Evolutionary conservation across 768 basidiomycete species (phyloP), one percentile per base, ranked within the genome.

Genomic region (Suillus fuscotomentosus): DNA sequence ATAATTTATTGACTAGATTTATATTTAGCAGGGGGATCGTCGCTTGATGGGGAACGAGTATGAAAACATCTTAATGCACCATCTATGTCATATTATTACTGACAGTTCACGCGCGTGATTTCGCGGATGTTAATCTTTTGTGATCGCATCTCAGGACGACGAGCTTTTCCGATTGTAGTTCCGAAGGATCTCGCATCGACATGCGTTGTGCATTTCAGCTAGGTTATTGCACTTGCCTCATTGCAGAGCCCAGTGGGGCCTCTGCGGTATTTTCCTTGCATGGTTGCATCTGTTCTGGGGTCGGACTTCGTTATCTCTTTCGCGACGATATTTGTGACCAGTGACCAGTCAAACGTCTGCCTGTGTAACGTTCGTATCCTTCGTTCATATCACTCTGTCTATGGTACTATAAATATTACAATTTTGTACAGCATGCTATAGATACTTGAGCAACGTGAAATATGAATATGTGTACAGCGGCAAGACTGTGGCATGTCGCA

Each of bases 21-120:
- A 65, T 41, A 43, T 34, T 5, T 36, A 43, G n/a, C 27, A 41
- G 24, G n/a, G n/a, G 7, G n/a, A 36, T 36, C 6, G 2, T 61
- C 24, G 6, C 60, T 71, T 8, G 67, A 72, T 64, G 22, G 41
- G 3, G 0, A 3, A 66, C 61, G 22, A 66, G 71, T 13, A 34
- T 71, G 5, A 41, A 63, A 36, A 65, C 73, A 3, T 63, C 77
- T 43, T 48, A 65, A 41, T 61, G 72, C 10, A 78, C 76, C 57
- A 64, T 70, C 0, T 54, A 70, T 9, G 72, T 79, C 17, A 70
- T 79, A 13, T 45, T 9, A n/a, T 60, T 73, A 41, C 77, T 76
- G 9, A 81, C 79, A 3, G 77, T 78, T 10, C 76, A 80, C 36
- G 74, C 74, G 1, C 75, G 75, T 63, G 78, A 79, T 53, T 78